These are phyloP conservation scores for Neopestalotiopsis clavispora DNA, from an alignment of 2,329 filamentous ascomycete species.

Conservation along the genomic window DNA sequence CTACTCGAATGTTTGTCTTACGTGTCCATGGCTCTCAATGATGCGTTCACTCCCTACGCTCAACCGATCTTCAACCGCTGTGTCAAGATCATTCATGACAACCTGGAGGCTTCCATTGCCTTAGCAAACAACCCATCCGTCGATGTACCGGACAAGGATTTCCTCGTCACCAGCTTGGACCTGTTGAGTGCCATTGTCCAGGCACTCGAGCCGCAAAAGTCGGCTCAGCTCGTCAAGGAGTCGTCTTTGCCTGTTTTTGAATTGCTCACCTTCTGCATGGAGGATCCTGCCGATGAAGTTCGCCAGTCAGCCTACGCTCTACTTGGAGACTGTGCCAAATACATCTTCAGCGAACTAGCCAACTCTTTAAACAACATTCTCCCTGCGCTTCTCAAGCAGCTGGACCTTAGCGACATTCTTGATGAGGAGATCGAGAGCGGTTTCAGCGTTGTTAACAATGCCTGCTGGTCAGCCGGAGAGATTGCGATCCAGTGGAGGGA, in stretches of 20 bases:
- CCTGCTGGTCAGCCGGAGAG: slow-evolving; percentile 95
- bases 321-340: slow-evolving; percentile 92
- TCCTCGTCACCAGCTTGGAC: slow-evolving; percentile 92
- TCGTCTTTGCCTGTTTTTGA: slow-evolving; percentile 89
- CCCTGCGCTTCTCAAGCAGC: slow-evolving; percentile 82
- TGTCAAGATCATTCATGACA: slow-evolving; percentile 88
- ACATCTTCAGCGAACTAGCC: slow-evolving; percentile 82
- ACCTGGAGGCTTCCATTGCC: slow-evolving; percentile 79
- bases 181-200: slow-evolving; percentile 93
- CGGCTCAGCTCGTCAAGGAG: slow-evolving; percentile 74
- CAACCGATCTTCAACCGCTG: slow-evolving; percentile 86
- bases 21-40: slow-evolving; percentile 83
- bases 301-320: slow-evolving; percentile 95
- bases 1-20: slow-evolving; percentile 96
- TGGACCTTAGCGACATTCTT: slow-evolving; percentile 78
- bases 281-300: slow-evolving; percentile 88
- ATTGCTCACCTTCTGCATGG: slow-evolving; percentile 88
- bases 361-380: slow-evolving; percentile 75
- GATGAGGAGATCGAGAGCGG: slow-evolving; percentile 83
- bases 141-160: slow-evolving; percentile 93
- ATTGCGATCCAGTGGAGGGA: slow-evolving; percentile 81
- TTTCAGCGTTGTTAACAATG: slow-evolving; percentile 96
- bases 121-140: slow-evolving; percentile 70
- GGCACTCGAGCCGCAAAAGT: slow-evolving; percentile 76
- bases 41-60: slow-evolving; percentile 83